Percentiles rank a stretch among this genome's conserved stretches.
These are phyloP conservation scores for Cytospora paraplurivora DNA, from an alignment of 2,329 filamentous ascomycete species.

Conservation along the genomic window DNA sequence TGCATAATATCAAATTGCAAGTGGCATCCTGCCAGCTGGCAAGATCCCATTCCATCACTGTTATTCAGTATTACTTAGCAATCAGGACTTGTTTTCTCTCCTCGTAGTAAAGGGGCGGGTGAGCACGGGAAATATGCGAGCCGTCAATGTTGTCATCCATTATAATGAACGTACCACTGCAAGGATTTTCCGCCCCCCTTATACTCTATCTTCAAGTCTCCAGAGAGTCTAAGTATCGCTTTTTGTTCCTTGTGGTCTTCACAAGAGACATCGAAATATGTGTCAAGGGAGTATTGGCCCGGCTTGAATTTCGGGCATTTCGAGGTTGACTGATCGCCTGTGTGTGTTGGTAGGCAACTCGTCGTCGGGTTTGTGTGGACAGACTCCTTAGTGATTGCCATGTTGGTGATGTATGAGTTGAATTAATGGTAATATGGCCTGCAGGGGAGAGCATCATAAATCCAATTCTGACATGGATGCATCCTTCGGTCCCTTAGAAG, in stretches of 20 bases:
- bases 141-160: no score
- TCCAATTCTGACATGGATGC: neutral
- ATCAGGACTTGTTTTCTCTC: neutral
- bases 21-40: conserved; percentile 8
- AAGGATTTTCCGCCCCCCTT: conserved; percentile 5
- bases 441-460: conserved; percentile 4
- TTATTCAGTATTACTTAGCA: neutral
- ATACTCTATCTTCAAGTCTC: conserved; percentile 4
- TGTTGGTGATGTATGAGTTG: neutral
- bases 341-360: neutral
- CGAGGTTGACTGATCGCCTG: neutral
- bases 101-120: no score
- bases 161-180: conserved; percentile 2
- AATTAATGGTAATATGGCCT: neutral
- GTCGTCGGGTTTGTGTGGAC: conserved; percentile 6
- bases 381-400: conserved; percentile 10
- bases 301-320: neutral
- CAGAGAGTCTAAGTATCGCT: conserved; percentile 6
- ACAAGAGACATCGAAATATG: conserved; percentile 2
- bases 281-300: conserved; percentile 17
- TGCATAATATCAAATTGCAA: conserved; percentile 1
- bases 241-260: conserved; percentile 14
- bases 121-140: neutral
- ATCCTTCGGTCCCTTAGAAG: neutral
- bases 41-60: conserved; percentile 6